Conservation (phyloP, 75 land plant genomes). For the Ceratopteris richardii region DNA sequence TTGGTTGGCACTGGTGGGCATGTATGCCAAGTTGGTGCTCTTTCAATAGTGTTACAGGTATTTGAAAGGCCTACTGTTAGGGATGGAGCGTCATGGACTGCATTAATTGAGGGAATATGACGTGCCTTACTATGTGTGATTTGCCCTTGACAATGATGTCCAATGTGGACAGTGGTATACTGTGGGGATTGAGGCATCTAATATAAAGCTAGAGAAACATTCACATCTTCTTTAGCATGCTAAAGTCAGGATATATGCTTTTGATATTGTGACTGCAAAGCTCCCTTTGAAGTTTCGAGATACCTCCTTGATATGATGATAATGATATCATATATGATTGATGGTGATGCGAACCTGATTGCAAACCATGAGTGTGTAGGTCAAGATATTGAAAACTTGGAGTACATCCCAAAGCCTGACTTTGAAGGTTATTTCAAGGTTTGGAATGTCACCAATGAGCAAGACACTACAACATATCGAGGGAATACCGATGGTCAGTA, state of each 20-base stretch:
- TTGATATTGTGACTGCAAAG: constrained; percentile 99
- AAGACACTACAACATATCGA: constrained; percentile 7
- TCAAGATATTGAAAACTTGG: too few species aligned
- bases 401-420: constrained; percentile 97
- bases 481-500: too few species aligned
- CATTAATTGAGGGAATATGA: too few species aligned
- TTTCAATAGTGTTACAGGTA: too few species aligned
- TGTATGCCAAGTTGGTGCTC: too few species aligned
- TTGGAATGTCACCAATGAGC: constrained; percentile 81
- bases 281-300: constrained; percentile 97
- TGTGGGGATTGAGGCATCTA: too few species aligned
- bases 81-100: too few species aligned
- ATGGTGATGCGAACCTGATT: constrained; percentile 90
- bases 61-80: too few species aligned
- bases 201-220: too few species aligned
- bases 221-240: constrained; percentile 90
- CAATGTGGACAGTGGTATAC: too few species aligned
- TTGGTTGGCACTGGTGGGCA: too few species aligned
- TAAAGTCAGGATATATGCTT: constrained; percentile 94
- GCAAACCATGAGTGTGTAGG: constrained; percentile 96
- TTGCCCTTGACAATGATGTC: constrained; percentile 86
- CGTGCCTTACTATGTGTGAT: constrained; percentile 97
- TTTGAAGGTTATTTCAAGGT: constrained; percentile 89
- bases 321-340: constrained; percentile 99
- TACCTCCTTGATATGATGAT: constrained; percentile 84